Percentiles rank a stretch among this genome's conserved stretches.
Conservation (phyloP, 495 filamentous ascomycete genomes). For the Copromyces sp. region DNA sequence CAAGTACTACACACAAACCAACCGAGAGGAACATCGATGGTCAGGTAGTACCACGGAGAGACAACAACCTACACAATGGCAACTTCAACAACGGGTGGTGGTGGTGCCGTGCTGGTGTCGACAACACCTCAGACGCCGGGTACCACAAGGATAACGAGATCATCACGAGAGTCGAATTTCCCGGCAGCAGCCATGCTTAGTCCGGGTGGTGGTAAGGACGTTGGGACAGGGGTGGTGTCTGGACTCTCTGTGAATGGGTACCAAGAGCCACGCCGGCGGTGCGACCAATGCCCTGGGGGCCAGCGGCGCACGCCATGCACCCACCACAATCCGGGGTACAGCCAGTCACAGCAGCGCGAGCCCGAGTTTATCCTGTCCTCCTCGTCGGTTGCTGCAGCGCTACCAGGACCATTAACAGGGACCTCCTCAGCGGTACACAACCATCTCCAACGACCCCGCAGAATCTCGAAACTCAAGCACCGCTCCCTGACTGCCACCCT, state of each 20-base stretch:
- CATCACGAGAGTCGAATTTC: constrained; percentile 2
- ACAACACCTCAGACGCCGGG: constrained; percentile 11
- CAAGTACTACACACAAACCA: background rate
- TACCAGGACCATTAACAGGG: background rate
- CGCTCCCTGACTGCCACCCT: constrained; percentile 19
- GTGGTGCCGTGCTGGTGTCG: constrained; percentile 15
- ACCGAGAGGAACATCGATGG: constrained; percentile 10
- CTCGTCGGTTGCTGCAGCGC: constrained; percentile 10
- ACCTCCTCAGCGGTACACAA: constrained; percentile 2
- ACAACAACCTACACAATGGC: constrained; percentile 10
- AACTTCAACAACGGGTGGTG: constrained; percentile 15
- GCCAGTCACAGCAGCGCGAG: constrained; percentile 5
- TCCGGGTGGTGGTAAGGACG: constrained; percentile 10
- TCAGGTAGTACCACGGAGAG: constrained; percentile 5
- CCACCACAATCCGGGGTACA: constrained; percentile 6
- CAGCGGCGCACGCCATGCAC: constrained; percentile 21
- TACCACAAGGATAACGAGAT: background rate
- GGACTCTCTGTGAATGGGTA: background rate
- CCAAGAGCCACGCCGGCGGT: constrained; percentile 16
- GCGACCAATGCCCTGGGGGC: constrained; percentile 20
- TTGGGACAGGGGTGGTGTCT: constrained; percentile 5
- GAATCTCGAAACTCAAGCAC: constrained; percentile 27
- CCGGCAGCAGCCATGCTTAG: background rate
- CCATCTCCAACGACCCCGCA: constrained; percentile 22
- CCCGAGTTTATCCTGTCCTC: background rate